Percentiles rank a stretch among this genome's conserved stretches.
Conservation (phyloP, 2,329 filamentous ascomycete genomes). For the Microcera coccophila region DNA sequence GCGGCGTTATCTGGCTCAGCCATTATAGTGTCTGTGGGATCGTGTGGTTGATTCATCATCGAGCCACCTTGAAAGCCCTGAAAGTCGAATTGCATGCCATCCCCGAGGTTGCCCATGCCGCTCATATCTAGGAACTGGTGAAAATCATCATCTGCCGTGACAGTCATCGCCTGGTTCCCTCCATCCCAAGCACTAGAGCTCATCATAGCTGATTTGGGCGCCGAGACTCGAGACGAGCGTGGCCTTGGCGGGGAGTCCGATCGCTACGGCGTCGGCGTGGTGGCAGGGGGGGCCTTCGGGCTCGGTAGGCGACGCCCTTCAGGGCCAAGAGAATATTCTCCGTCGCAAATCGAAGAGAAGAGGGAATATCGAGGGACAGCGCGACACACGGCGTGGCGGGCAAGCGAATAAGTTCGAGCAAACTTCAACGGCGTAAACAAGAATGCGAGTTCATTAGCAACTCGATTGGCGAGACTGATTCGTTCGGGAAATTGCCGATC, state of each 20-base stretch:
- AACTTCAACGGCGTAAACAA: too few species aligned
- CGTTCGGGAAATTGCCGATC: background rate
- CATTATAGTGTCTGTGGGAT: slow-evolving; percentile 36
- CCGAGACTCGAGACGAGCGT: slow-evolving; percentile 8
- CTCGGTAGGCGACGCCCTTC: background rate
- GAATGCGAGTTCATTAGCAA: background rate
- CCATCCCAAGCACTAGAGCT: slow-evolving; percentile 52
- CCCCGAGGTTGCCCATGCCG: slow-evolving; percentile 49
- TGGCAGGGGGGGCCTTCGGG: background rate
- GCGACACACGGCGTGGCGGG: background rate
- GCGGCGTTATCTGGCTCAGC: slow-evolving; percentile 28
- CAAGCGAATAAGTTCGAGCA: too few species aligned
- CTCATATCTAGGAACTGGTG: slow-evolving; percentile 62
- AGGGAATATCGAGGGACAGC: background rate
- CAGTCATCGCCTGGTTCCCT: slow-evolving; percentile 52
- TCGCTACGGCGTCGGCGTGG: background rate
- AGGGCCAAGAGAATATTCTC: background rate
- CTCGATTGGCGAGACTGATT: background rate
- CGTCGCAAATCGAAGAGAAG: background rate
- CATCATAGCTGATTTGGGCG: slow-evolving; percentile 42
- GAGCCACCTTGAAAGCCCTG: slow-evolving; percentile 47
- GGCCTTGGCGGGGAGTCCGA: background rate
- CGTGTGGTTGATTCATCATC: slow-evolving; percentile 29
- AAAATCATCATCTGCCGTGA: slow-evolving; percentile 56
- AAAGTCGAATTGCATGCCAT: slow-evolving; percentile 59